Percentiles rank a stretch among this genome's conserved stretches.
These are phyloP conservation scores for Hyaloscypha bicolor DNA, from an alignment of 495 filamentous ascomycete species.

Conservation along the genomic window DNA sequence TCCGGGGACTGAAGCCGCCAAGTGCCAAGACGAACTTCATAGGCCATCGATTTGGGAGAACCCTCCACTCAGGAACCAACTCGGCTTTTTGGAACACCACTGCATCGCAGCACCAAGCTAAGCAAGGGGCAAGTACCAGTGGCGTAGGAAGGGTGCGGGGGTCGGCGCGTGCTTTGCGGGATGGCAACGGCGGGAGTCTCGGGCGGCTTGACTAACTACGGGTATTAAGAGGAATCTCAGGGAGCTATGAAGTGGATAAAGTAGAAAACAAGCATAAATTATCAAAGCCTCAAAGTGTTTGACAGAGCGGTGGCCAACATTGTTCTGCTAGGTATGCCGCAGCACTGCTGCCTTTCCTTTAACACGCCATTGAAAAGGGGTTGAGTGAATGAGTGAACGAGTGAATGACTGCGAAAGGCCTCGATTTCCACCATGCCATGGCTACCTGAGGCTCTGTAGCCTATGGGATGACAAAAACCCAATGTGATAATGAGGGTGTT, in stretches of 20 bases:
- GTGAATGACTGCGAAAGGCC: not conserved
- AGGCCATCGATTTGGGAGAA: constrained; percentile 6
- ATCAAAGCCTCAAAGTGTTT: not conserved
- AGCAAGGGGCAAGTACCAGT: not conserved
- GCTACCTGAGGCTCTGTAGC: constrained; percentile 5
- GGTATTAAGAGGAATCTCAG: not conserved
- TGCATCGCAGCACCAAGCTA: constrained; percentile 3
- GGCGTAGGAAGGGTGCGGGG: constrained; percentile 2
- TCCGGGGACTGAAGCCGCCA: not conserved
- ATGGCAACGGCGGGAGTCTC: constrained; percentile 5
- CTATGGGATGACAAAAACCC: not conserved
- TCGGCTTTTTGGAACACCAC: constrained; percentile 3
- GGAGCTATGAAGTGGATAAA: constrained; percentile 9
- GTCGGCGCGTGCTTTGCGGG: constrained; percentile 10
- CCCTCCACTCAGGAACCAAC: not conserved
- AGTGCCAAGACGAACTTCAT: not conserved
- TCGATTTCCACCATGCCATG: not conserved
- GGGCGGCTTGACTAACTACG: not conserved
- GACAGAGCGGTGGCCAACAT: not conserved
- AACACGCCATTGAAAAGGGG: not conserved
- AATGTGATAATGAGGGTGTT: not conserved
- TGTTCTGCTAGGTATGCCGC: not conserved
- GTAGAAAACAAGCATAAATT: not conserved
- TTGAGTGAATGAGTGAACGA: not conserved
- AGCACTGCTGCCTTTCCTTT: constrained; percentile 1